Percentiles rank a stretch among this genome's conserved stretches.
Conservation (phyloP, 345 rosid species). For the Chamaenerion angustifolium region DNA sequence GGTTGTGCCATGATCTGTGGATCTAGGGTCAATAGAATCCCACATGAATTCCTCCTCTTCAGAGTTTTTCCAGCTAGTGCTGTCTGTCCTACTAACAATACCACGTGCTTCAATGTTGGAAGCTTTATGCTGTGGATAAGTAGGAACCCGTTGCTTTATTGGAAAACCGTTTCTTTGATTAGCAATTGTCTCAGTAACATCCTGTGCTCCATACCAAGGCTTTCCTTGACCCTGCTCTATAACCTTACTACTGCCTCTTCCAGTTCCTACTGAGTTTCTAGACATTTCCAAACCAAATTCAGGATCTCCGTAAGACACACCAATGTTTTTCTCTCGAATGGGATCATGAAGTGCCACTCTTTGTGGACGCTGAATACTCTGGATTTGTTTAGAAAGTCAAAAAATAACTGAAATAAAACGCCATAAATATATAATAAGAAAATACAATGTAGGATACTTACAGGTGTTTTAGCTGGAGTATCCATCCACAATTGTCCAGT, state of each 20-base stretch:
- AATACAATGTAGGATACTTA: conserved; percentile 18
- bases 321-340: conserved; percentile 36
- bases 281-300: conserved; percentile 54
- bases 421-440: not conserved
- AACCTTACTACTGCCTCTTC: conserved; percentile 39
- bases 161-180: conserved; percentile 50
- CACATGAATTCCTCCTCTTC: conserved; percentile 97
- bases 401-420: conserved; percentile 1
- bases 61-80: conserved; percentile 77
- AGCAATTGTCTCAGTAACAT: conserved; percentile 36
- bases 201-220: conserved; percentile 41
- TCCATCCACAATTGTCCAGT: conserved; percentile 46
- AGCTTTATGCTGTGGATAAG: conserved; percentile 32
- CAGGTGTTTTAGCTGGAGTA: conserved; percentile 44
- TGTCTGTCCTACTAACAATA: conserved; percentile 26
- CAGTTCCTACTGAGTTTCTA: conserved; percentile 37
- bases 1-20: conserved; percentile 40
- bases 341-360: conserved; percentile 43
- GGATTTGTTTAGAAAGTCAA: conserved; percentile 12
- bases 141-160: conserved; percentile 38
- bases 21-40: conserved; percentile 67
- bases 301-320: conserved; percentile 34
- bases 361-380: conserved; percentile 38
- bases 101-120: conserved; percentile 24
- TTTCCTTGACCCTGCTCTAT: conserved; percentile 49